A percentile compares a stretch with the other conserved stretches of the same genome.
phyloP scores from a whole-genome alignment of 768 basidiomycete species.

The Goffeauzyma gilvescens region DNA sequence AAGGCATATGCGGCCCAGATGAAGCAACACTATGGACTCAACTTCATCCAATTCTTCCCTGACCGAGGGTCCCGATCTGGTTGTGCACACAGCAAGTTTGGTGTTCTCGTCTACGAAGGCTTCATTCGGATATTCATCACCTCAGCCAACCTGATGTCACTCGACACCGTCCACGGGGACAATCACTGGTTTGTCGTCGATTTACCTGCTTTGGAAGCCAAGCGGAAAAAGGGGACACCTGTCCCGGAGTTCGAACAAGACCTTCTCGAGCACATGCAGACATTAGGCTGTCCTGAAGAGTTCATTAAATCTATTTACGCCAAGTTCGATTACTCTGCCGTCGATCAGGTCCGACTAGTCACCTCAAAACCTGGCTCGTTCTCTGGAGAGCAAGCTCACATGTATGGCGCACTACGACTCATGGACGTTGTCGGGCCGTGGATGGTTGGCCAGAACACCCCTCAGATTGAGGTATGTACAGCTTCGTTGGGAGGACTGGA shows the following conservation, averaged over 20 bases:
- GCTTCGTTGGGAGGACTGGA: conserved; percentile 8
- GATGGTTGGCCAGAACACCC: not conserved
- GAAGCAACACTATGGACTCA: not conserved
- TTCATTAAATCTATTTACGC: conserved; percentile 7
- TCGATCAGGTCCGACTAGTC: conserved; percentile 7
- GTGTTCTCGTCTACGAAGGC: conserved; percentile 1
- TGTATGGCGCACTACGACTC: conserved; percentile 8
- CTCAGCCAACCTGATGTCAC: conserved; percentile 5
- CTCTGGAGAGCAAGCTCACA: conserved; percentile 1
- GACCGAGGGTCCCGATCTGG: not conserved
- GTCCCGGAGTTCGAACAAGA: conserved; percentile 9
- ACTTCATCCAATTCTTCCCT: not conserved
- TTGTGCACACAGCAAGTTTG: conserved; percentile 10
- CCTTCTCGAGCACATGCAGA: conserved; percentile 6
- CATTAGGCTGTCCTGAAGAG: conserved; percentile 5
- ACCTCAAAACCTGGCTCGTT: conserved; percentile 5
- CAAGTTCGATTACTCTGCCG: conserved; percentile 6
- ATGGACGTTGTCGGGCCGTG: conserved; percentile 6
- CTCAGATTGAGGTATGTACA: conserved; percentile 7
- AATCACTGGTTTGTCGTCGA: conserved; percentile 14
- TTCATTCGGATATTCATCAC: conserved; percentile 12
- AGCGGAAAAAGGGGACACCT: not conserved
- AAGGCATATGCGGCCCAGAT: not conserved
- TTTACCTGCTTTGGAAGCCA: not conserved
- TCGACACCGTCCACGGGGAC: conserved; percentile 7